Conservation (phyloP, 805 yeast species). For the Brettanomyces sp. region DNA sequence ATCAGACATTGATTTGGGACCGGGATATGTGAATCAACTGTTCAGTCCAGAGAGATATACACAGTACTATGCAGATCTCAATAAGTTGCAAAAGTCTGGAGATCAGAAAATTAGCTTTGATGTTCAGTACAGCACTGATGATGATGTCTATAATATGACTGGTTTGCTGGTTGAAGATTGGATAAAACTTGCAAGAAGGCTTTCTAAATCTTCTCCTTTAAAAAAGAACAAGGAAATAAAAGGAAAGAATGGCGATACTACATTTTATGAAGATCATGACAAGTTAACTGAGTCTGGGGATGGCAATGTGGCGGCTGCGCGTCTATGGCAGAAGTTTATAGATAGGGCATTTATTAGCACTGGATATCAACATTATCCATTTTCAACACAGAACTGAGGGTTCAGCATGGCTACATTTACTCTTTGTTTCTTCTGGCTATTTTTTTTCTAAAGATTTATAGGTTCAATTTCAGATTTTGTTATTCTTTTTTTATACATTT, state of each 20-base stretch:
- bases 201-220: constrained; percentile 34
- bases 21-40: constrained; percentile 63
- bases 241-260: background rate
- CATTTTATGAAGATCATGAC: constrained; percentile 4
- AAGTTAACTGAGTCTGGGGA: background rate
- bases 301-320: background rate
- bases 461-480: too few relatives aligned
- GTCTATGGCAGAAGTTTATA: constrained; percentile 47
- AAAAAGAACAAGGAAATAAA: constrained; percentile 4
- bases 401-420: too few relatives aligned
- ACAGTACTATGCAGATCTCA: constrained; percentile 65
- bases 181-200: constrained; percentile 44
- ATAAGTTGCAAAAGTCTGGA: constrained; percentile 26
- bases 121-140: constrained; percentile 63
- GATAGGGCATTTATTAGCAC: constrained; percentile 55
- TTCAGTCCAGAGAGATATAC: constrained; percentile 67
- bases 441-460: too few relatives aligned
- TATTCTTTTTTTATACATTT: too few relatives aligned
- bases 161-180: constrained; percentile 53
- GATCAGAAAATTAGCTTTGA: constrained; percentile 43
- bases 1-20: constrained; percentile 46
- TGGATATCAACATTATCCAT: constrained; percentile 47
- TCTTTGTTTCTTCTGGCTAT: too few relatives aligned
- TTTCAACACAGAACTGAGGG: constrained; percentile 2
- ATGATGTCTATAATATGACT: constrained; percentile 43